A percentile compares a stretch with the other conserved stretches of the same genome.
Conservation (phyloP, 495 filamentous ascomycete genomes). For the Cercophora scortea region DNA sequence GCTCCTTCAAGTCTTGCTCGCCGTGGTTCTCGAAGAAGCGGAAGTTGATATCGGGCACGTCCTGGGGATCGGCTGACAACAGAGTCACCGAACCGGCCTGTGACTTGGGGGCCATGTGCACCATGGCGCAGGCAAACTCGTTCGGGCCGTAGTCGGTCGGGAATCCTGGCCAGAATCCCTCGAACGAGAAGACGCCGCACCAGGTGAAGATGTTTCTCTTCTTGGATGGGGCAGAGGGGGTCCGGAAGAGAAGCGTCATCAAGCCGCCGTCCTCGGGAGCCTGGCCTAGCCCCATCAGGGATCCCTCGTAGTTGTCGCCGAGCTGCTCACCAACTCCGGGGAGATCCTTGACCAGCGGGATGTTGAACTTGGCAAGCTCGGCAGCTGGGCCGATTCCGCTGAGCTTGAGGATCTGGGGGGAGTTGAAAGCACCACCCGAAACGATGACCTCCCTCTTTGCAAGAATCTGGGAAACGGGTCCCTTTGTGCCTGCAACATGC, state of each 20-base stretch:
- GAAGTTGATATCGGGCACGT: constrained; percentile 49
- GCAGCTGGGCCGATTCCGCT: constrained; percentile 34
- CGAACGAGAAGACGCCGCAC: constrained; percentile 38
- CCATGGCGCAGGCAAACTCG: constrained; percentile 35
- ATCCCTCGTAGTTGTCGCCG: constrained; percentile 48
- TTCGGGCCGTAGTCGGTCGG: constrained; percentile 33
- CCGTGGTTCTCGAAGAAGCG: constrained; percentile 42
- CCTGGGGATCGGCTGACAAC: constrained; percentile 41
- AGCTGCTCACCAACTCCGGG: constrained; percentile 54
- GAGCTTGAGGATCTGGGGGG: constrained; percentile 51
- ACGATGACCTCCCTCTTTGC: constrained; percentile 49
- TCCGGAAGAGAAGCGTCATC: constrained; percentile 32
- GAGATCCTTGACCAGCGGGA: constrained; percentile 40
- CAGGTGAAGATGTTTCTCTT: constrained; percentile 39
- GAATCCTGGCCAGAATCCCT: constrained; percentile 43
- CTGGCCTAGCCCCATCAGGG: constrained; percentile 24
- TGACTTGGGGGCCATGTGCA: constrained; percentile 42
- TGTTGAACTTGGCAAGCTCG: constrained; percentile 35
- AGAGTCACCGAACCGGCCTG: constrained; percentile 45
- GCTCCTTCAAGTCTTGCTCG: constrained; percentile 37
- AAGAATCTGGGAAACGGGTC: constrained; percentile 20
- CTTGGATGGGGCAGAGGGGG: constrained; percentile 29
- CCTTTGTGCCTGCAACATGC: constrained; percentile 20
- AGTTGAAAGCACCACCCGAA: constrained; percentile 46
- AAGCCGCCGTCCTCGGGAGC: constrained; percentile 22